A percentile compares a stretch with the other conserved stretches of the same genome.
Evolutionary conservation across 495 filamentous ascomycete genomes (phyloP).

Genomic region (Aspergillus diversus): DNA sequence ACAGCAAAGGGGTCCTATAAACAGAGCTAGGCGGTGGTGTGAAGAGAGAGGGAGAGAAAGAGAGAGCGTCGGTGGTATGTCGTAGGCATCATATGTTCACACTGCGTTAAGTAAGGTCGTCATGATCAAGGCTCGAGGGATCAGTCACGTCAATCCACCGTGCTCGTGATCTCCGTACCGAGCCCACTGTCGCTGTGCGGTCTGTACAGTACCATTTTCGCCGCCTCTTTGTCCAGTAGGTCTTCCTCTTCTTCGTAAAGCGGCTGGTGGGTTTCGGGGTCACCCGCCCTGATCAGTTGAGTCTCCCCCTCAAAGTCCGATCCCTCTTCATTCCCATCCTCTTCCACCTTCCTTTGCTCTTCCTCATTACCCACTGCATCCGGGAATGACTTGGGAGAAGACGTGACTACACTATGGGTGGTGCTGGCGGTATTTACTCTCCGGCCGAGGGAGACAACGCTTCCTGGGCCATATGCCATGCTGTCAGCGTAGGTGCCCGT

Average conservation of each 20-base stretch:
- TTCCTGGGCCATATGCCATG: constrained; percentile 52
- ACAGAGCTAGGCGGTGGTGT: constrained; percentile 9
- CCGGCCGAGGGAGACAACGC: constrained; percentile 51
- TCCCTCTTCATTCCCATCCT: constrained; percentile 18
- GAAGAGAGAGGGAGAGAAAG: neutral
- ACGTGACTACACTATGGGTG: constrained; percentile 36
- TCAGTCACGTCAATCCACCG: constrained; percentile 20
- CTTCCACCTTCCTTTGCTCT: constrained; percentile 14
- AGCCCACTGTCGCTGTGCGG: constrained; percentile 49
- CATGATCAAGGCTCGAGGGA: constrained; percentile 4
- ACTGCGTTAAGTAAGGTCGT: neutral
- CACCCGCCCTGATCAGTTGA: constrained; percentile 22
- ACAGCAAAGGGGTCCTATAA: constrained; percentile 26
- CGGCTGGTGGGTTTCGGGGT: constrained; percentile 21
- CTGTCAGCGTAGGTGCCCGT: constrained; percentile 52
- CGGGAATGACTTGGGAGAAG: constrained; percentile 14
- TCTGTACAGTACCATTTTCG: constrained; percentile 42
- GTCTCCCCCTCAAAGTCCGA: constrained; percentile 24
- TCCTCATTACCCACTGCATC: constrained; percentile 24
- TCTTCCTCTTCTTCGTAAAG: constrained; percentile 18
- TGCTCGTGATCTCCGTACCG: constrained; percentile 46
- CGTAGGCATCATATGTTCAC: constrained; percentile 14
- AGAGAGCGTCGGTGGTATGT: constrained; percentile 33
- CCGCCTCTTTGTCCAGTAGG: constrained; percentile 35
- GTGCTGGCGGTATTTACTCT: constrained; percentile 56